Evolutionary conservation across 371 early-diverging fungal genomes (phyloP).

Genomic region (Mucor saturninus): DNA sequence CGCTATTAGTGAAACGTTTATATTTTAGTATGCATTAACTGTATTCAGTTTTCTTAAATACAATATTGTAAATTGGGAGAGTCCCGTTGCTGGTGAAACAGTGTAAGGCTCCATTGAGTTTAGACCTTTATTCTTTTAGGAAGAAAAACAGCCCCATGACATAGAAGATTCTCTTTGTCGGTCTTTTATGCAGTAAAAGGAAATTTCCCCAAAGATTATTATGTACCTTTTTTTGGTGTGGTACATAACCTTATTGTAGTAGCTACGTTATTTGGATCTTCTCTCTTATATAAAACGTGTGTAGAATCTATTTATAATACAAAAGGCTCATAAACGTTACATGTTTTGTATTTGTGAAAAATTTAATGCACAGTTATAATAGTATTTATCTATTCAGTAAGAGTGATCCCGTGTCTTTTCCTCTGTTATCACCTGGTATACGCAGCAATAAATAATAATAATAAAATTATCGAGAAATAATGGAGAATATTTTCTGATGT

Average conservation of each 20-base stretch:
- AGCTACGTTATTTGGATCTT: neutral
- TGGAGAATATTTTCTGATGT: neutral
- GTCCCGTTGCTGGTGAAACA: no score
- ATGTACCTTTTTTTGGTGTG: slow-evolving; percentile 4
- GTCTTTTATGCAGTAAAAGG: slow-evolving; percentile 4
- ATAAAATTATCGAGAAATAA: neutral
- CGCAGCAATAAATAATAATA: neutral
- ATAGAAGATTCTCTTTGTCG: neutral
- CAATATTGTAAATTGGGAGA: no score
- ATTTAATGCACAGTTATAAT: neutral
- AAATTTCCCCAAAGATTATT: neutral
- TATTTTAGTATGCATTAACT: no score
- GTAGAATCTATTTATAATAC: slow-evolving; percentile 5
- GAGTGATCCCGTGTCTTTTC: neutral
- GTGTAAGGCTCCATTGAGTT: no score
- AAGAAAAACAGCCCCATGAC: neutral
- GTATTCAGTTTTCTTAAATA: no score
- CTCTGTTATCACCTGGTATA: neutral
- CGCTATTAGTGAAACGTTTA: no score
- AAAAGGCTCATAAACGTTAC: neutral
- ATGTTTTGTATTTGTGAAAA: slow-evolving; percentile 1
- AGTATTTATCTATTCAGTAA: neutral
- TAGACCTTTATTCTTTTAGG: no score
- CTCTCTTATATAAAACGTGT: slow-evolving; percentile 3
- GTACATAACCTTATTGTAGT: slow-evolving; percentile 4